Base-by-base conservation (phyloP, 805 yeast species). In the Teunomyces panamensis region DNA sequence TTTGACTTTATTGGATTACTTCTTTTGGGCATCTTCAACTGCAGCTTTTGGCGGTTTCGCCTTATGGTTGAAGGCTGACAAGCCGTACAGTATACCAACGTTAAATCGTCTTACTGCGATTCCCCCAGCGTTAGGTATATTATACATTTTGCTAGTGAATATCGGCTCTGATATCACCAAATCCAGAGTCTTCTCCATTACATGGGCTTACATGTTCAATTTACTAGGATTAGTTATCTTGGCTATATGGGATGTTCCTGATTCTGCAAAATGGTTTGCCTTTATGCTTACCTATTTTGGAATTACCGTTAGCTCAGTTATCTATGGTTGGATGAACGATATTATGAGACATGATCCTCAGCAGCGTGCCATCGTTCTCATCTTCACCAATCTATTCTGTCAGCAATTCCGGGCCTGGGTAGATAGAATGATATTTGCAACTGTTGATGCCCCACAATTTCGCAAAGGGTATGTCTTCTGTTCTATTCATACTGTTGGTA, bases 61-160 rank as follows among this genome's bases (percentile, higher is more conserved):
- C 4, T 56, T 66, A 45, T 66, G 69, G 69, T 52, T 66, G 29
- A 49, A 60, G 36, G 56, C 63, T 20, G 48, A 56, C 41, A 52
- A 59, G 39, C 11, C 41, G 9, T 55, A 27, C 35, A 33, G 34
- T 35, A 37, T 44, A 37, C 46, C 45, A 20, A 37, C 45, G 27
- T 49, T 54, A 35, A 80, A 83, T 55, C 69, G 80, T 48, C 64
- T 79, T 42, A 68, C 83, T 9, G 73, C 83, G 3, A 53, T 80
- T 14, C 80, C 87, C 0, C 85, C 87, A 1, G 84, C 79, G 11
- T 60, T 83, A 26, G 87, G 87, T 7, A 70, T 83, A 32, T 58
- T 77, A 2, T 81, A 66, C 54, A 73, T 79, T 13, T 50, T 75
- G 16, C 49, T 77, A 9, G 68, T 73, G 28, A 71, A 80, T 39